Evolutionary conservation across 306 rosid genomes (phyloP), one percentile per base, ranked within the genome.

Genomic region (Corylus avellana): DNA sequence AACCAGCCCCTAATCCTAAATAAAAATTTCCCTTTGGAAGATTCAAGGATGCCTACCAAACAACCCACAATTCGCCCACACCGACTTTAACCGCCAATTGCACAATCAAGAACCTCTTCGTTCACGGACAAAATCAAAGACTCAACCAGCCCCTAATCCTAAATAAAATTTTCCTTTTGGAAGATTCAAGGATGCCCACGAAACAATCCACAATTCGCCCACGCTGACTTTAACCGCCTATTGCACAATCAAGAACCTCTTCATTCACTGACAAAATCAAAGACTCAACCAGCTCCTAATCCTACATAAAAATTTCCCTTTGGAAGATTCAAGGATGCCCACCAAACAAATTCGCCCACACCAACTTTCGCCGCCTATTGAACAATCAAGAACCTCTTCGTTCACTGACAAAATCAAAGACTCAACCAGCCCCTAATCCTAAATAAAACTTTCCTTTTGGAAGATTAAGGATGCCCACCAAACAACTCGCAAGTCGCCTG

Each of bases 21-120:
- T 3, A 39, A 39, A 5, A 5, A 39, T 39, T 39, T 39, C 44
- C 44, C 4, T 39, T 39, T 39, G 44, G 5, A 39, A 39, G 44
- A 4, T 39, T 39, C 44, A 39, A 39, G 44, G 84, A 90, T 93
- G 97, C 98, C 98, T 94, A 91, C 90, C 85, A 91, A 93, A 87
- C 86, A 83, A 77, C 76, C 12, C 79, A 85, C 75, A 81, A 49
- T 35, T 5, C 48, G 70, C 84, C 84, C 77, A 56, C 78, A 44
- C 55, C 72, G 49, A 57, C 14, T 78, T 39, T 79, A 73, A 85
- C 77, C 63, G 77, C 59, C 78, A 73, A 74, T 71, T 80, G 89
- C 79, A 77, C 86, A 82, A 84, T 83, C 72, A 83, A 89, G 78
- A 76, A 82, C 82, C 86, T 39, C 73, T 87, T 79, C 84, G 83